Conservation (phyloP, 169 alveolate genomes). For the Plasmodium inui region DNA sequence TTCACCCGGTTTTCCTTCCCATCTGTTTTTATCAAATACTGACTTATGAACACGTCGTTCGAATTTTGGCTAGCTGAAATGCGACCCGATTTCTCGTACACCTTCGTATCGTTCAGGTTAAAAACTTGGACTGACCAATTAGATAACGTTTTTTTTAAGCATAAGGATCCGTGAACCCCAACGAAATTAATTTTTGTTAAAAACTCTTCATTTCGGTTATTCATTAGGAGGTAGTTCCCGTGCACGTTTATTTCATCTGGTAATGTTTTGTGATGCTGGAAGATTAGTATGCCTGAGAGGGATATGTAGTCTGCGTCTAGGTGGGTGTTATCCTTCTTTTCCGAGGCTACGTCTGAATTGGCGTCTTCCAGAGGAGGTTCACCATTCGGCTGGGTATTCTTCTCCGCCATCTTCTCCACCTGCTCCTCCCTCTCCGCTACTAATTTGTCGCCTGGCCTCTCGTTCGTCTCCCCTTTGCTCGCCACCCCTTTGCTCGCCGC, state of each 20-base stretch:
- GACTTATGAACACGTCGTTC: slow-evolving; percentile 65
- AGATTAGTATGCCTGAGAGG: slow-evolving; percentile 46
- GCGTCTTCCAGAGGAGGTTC: not conserved
- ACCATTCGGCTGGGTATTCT: not conserved
- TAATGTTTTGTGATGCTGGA: not conserved
- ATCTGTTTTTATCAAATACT: slow-evolving; percentile 64
- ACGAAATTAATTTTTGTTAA: slow-evolving; percentile 51
- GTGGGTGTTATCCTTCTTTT: not conserved
- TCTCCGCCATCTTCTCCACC: not conserved
- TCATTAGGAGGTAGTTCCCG: slow-evolving; percentile 57
- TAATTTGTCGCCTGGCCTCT: not conserved
- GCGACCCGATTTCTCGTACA: slow-evolving; percentile 67
- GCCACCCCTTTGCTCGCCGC: not conserved
- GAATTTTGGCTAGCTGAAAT: slow-evolving; percentile 71
- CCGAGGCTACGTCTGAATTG: not conserved
- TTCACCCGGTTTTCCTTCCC: slow-evolving; percentile 52
- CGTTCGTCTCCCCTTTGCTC: not conserved
- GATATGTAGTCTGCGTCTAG: not conserved
- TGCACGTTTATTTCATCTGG: slow-evolving; percentile 11
- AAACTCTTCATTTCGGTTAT: slow-evolving; percentile 64
- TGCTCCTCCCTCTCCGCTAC: not conserved
- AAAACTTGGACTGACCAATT: slow-evolving; percentile 57
- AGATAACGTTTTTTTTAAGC: slow-evolving; percentile 64
- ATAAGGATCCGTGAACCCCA: slow-evolving; percentile 35
- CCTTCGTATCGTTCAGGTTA: slow-evolving; percentile 8